Percentiles rank a stretch among this genome's conserved stretches.
phyloP scores from a whole-genome alignment of 2,329 filamentous ascomycete genomes.

The Apiospora sp. region DNA sequence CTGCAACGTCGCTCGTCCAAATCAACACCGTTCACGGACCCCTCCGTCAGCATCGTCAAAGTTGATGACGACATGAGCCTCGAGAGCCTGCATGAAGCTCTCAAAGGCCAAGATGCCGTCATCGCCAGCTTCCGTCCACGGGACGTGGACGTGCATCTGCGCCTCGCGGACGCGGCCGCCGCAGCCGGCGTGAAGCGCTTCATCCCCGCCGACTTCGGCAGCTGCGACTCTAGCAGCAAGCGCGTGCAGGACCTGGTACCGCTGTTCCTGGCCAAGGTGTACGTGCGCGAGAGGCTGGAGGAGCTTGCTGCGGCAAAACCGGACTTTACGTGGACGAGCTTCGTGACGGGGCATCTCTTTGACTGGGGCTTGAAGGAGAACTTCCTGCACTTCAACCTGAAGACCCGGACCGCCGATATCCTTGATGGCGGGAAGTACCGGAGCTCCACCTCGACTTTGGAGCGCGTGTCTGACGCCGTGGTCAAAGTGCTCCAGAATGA shows the following conservation, averaged over 20 bases:
- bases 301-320: constrained; percentile 35
- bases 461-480: constrained; percentile 44
- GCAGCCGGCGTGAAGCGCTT: constrained; percentile 46
- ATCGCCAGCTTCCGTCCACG: constrained; percentile 45
- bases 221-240: constrained; percentile 46
- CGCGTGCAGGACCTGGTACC: constrained; percentile 46
- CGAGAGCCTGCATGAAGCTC: constrained; percentile 40
- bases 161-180: constrained; percentile 46
- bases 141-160: constrained; percentile 42
- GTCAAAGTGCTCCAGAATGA: constrained; percentile 41
- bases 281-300: constrained; percentile 43
- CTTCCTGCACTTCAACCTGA: constrained; percentile 47
- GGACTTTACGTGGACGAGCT: constrained; percentile 47
- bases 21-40: constrained; percentile 31
- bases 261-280: constrained; percentile 46
- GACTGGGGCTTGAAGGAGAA: constrained; percentile 49
- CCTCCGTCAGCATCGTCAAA: constrained; percentile 34
- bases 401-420: constrained; percentile 41
- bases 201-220: constrained; percentile 52
- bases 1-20: constrained; percentile 45
- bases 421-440: constrained; percentile 43
- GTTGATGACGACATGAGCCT: constrained; percentile 43
- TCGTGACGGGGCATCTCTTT: constrained; percentile 51
- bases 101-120: constrained; percentile 47
- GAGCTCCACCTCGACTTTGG: constrained; percentile 47